Evolutionary conservation across 495 filamentous ascomycete genomes (phyloP).

Genomic region (Podospora fimiseda): DNA sequence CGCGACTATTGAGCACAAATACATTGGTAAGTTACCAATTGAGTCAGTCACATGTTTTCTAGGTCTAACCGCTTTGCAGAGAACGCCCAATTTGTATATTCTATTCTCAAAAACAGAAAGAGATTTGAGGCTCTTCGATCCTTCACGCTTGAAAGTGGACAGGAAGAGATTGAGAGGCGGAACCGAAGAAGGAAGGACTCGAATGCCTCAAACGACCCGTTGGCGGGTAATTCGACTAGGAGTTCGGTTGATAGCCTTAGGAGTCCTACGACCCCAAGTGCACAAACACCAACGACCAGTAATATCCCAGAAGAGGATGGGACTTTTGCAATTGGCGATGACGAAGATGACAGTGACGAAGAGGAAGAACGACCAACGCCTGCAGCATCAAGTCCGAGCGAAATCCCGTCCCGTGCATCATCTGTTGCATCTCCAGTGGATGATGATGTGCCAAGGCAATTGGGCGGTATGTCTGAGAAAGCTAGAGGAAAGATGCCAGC

Average conservation of each 20-base stretch:
- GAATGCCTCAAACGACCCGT: constrained; percentile 36
- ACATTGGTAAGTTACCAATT: constrained; percentile 52
- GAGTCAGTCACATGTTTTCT: neutral
- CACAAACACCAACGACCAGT: constrained; percentile 57
- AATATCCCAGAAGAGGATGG: constrained; percentile 71
- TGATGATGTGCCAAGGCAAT: constrained; percentile 77
- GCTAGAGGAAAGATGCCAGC: constrained; percentile 96
- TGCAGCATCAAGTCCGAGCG: constrained; percentile 62
- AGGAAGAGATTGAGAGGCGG: constrained; percentile 83
- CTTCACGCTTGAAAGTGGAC: constrained; percentile 92
- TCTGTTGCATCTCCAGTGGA: constrained; percentile 57
- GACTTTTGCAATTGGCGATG: constrained; percentile 83
- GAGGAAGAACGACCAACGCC: constrained; percentile 63
- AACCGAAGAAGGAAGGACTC: constrained; percentile 68
- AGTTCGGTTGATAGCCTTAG: constrained; percentile 67
- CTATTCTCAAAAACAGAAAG: constrained; percentile 71
- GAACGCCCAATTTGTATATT: constrained; percentile 78
- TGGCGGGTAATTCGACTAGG: constrained; percentile 44
- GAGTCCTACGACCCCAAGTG: constrained; percentile 49
- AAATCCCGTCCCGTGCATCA: constrained; percentile 61
- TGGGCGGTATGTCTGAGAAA: constrained; percentile 98
- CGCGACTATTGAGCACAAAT: constrained; percentile 87
- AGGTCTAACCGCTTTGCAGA: constrained; percentile 45
- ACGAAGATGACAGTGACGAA: constrained; percentile 77
- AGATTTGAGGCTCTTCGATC: constrained; percentile 81